Evolutionary conservation across 1,284 basidiomycete genomes (phyloP).

Genomic region (Papiliotrema nemorosa): DNA sequence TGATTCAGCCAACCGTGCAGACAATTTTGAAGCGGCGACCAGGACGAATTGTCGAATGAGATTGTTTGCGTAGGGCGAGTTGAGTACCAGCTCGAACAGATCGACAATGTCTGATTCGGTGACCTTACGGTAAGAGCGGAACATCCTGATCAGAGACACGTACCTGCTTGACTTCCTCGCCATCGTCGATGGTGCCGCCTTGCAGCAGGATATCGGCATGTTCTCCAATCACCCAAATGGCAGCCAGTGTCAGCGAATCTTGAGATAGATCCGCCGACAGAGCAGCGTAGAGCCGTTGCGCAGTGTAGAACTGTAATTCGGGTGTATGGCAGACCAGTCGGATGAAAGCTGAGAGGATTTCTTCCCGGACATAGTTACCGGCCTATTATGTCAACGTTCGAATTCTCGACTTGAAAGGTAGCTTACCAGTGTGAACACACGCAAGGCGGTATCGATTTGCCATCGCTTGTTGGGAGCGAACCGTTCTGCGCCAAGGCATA

Average conservation of each 20-base stretch:
- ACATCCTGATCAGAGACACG: constrained; percentile 12
- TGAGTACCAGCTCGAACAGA: constrained; percentile 77
- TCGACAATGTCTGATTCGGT: constrained; percentile 81
- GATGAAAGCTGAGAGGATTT: constrained; percentile 92
- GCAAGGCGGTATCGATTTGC: constrained; percentile 97
- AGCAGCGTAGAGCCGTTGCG: constrained; percentile 85
- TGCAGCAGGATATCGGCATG: constrained; percentile 89
- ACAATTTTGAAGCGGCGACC: constrained; percentile 84
- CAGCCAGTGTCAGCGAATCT: constrained; percentile 86
- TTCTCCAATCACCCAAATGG: constrained; percentile 96
- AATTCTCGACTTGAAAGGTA: neutral
- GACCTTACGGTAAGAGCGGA: constrained; percentile 53
- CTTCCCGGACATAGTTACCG: constrained; percentile 98
- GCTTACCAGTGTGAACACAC: constrained; percentile 84
- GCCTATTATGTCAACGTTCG: constrained; percentile 53
- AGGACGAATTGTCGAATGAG: constrained; percentile 90
- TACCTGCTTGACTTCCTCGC: constrained; percentile 68
- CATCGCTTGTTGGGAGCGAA: constrained; percentile 97
- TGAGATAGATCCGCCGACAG: constrained; percentile 91
- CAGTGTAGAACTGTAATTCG: constrained; percentile 92
- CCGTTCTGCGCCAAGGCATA: constrained; percentile 90
- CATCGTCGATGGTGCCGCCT: constrained; percentile 81
- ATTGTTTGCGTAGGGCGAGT: constrained; percentile 92
- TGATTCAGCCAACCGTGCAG: constrained; percentile 60
- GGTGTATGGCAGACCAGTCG: constrained; percentile 95